Base-by-base conservation (phyloP, 108 stramenopile genomes). In the Fragilariopsis cylindrus region DNA sequence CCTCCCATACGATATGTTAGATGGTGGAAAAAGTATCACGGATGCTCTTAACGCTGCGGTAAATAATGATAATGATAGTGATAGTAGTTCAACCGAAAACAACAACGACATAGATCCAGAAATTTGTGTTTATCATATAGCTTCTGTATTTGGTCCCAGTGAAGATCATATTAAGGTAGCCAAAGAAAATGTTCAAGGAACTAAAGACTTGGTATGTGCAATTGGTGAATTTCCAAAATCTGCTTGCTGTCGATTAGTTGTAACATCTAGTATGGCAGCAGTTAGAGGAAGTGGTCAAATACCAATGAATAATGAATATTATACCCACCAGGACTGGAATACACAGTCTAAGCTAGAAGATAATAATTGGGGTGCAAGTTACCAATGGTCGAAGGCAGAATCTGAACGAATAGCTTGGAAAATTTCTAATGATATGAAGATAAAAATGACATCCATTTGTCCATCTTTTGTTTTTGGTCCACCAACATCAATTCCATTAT, bases 401-500 rank as follows among this genome's bases (percentile, higher is more conserved):
- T 89, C 89, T 7, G 93, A 94, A 76, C 84, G 83, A 44, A 76
- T 71, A 64, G 89, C 89, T 15, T 73, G 79, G 83, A 87, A 87
- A 50, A 44, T 90, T 39, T 55, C 78, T 41, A 57, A 76, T 49
- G 60, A 89, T 42, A 64, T 71, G 15, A 76, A 80, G 60, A 67
- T 94, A 30, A 77, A 88, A 56, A 84, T 92, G 78, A 63, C 81
- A 12, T 63, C 88, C 46, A 75, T 94, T 7, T 92, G 90, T 71
- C 93, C 93, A 8, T 82, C 86, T 13, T 94, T 94, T 74, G 86
- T 94, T 2, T 94, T 94, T 81, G 93, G 93, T 19, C 93, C 93
- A 42, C 76, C 84, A 5, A 67, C 65, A 8, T n/a, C 16, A 18
- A 53, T n/a, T 55, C 71, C 55, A 11, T 19, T 8, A 56, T 19